Base-by-base conservation (phyloP, 768 basidiomycete genomes). In the Suillus bovinus region DNA sequence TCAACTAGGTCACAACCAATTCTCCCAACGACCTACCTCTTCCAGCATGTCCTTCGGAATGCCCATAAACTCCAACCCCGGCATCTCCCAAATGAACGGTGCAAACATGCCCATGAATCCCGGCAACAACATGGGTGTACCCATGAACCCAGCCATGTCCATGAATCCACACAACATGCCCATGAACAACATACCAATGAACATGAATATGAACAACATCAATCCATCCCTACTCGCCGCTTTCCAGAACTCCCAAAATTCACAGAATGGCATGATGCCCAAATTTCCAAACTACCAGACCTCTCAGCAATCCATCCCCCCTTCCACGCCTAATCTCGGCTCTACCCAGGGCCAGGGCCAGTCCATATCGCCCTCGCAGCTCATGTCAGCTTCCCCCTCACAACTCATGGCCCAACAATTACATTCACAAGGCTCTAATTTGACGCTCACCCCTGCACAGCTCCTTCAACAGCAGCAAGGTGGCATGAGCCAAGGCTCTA, bases 401-500 rank as follows among this genome's bases (percentile, higher is more conserved):
- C 73, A 72, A 55, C 71, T 74, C 64, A 69, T 72, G 62, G 65
- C 59, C 0, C 61, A 67, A 52, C 68, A 66, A 61, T 33, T 56
- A 33, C 64, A 60, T 5, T 46, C 62, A 16, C 67, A 67, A 42
- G 50, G 46, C 54, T 66, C 24, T 22, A 56, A 47, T 27, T 70
- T 72, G 61, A 72, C 69, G 0, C 69, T 78, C 63, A 78, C 76
- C 0, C 77, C 77, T 11, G 75, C 77, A 0, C 77, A 78, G 56
- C 68, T 78, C 13, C 66, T 78, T 9, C 73, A 71, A 11, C 77
- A 78, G 42, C 77, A 78, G 47, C 72, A 75, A 58, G 61, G 64
- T 9, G 63, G 55, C 39, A 68, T 64, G 42, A 31, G 39, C 53
- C 44, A 61, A n/a, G 39, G 62, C 4, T 56, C 67, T 47, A 64